Evolutionary conservation across 495 filamentous ascomycete genomes (phyloP).

Genomic region (Hyaloscypha finlandica): DNA sequence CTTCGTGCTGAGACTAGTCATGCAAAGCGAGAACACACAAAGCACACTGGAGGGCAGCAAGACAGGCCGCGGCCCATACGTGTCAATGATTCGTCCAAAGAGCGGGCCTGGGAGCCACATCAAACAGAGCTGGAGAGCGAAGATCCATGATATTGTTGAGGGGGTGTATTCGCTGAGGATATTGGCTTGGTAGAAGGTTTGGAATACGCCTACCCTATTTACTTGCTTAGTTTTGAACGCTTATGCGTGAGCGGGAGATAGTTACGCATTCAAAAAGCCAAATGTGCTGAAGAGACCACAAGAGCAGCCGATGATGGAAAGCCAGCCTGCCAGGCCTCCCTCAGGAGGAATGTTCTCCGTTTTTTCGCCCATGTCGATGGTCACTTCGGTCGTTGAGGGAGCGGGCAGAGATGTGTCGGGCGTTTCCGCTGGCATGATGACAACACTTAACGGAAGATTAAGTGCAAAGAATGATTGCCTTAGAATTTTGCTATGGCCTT

Average conservation of each 20-base stretch:
- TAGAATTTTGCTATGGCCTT: too few species aligned
- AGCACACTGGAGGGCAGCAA: slow-evolving; percentile 51
- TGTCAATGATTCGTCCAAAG: slow-evolving; percentile 38
- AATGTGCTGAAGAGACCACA: slow-evolving; percentile 33
- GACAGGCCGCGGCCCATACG: slow-evolving; percentile 38
- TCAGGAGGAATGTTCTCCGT: slow-evolving; percentile 24
- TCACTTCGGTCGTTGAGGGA: too few species aligned
- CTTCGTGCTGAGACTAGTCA: slow-evolving; percentile 60
- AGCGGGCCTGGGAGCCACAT: slow-evolving; percentile 39
- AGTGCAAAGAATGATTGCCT: too few species aligned
- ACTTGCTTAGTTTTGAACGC: background rate
- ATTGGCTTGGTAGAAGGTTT: slow-evolving; percentile 62
- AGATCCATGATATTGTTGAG: slow-evolving; percentile 73
- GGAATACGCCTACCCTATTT: slow-evolving; percentile 50
- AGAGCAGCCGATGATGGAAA: slow-evolving; percentile 34
- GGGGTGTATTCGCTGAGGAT: slow-evolving; percentile 46
- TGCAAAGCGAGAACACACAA: slow-evolving; percentile 63
- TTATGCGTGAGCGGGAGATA: background rate
- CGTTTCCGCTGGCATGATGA: too few species aligned
- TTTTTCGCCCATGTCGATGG: too few species aligned
- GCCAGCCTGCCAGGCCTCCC: slow-evolving; percentile 36
- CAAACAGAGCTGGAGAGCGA: slow-evolving; percentile 67
- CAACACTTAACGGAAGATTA: too few species aligned
- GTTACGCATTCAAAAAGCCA: slow-evolving; percentile 38
- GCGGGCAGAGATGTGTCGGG: too few species aligned